These are phyloP conservation scores for Colletotrichum lini DNA, from an alignment of 2,329 filamentous ascomycete species.

Conservation along the genomic window DNA sequence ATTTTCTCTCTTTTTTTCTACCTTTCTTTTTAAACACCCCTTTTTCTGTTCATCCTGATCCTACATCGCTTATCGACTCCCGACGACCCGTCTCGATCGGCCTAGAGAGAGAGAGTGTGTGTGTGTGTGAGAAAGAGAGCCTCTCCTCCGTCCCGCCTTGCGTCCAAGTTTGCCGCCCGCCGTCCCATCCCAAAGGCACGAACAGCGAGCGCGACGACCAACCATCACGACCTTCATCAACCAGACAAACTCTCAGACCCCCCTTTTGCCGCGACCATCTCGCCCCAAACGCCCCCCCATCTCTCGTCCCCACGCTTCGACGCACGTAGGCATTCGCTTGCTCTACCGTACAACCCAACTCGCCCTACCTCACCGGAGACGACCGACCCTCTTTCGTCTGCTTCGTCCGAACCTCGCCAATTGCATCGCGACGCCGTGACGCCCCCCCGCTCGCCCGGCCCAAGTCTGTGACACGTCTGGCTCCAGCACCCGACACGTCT, in stretches of 20 bases:
- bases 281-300: conserved; percentile 9
- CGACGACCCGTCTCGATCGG: not conserved
- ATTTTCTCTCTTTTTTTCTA: not conserved
- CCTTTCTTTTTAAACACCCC: not conserved
- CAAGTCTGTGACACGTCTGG: conserved; percentile 42
- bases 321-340: conserved; percentile 39
- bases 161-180: conserved; percentile 4
- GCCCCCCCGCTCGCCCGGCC: conserved; percentile 35
- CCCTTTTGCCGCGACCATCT: conserved; percentile 20
- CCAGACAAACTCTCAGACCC: conserved; percentile 30
- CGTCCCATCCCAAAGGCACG: conserved; percentile 17
- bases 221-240: not conserved
- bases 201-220: no score
- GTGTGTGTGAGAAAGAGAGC: not conserved
- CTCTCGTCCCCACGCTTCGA: conserved; percentile 5
- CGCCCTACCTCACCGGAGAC: conserved; percentile 16
- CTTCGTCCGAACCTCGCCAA: conserved; percentile 42
- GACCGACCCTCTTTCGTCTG: conserved; percentile 12
- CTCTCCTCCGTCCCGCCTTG: not conserved
- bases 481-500: conserved; percentile 25
- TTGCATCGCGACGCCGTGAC: conserved; percentile 37
- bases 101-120: no score
- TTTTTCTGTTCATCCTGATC: conserved; percentile 2
- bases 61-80: not conserved
- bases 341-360: conserved; percentile 23